phyloP scores from a whole-genome alignment of 2,329 filamentous ascomycete species.

The Pseudopithomyces chartarum region DNA sequence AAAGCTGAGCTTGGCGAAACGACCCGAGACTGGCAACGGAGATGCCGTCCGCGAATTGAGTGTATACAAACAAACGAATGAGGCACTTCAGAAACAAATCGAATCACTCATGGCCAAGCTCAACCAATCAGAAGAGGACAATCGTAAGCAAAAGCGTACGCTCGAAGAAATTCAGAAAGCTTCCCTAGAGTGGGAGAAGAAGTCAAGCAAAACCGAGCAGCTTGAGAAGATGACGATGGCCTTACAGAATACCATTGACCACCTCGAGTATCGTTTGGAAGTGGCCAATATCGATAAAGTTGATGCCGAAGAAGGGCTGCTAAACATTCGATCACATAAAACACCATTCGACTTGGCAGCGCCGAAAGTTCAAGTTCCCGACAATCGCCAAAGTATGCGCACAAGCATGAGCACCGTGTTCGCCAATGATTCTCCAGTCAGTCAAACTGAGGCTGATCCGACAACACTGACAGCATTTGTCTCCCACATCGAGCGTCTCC shows the following conservation, averaged over 20 bases:
- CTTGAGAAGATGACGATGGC: constrained; percentile 32
- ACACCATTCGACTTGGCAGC: constrained; percentile 30
- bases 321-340: constrained; percentile 33
- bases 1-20: constrained; percentile 41
- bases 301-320: constrained; percentile 47
- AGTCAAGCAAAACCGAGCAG: constrained; percentile 31
- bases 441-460: constrained; percentile 23
- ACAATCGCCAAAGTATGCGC: constrained; percentile 18
- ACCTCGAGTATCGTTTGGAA: constrained; percentile 47
- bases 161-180: constrained; percentile 40
- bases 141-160: constrained; percentile 33
- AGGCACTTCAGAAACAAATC: constrained; percentile 44
- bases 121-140: constrained; percentile 44
- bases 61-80: constrained; percentile 42
- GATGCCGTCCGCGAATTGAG: constrained; percentile 47
- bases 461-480: constrained; percentile 30
- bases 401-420: constrained; percentile 38
- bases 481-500: constrained; percentile 37
- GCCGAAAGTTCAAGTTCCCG: constrained; percentile 13
- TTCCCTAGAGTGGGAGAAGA: constrained; percentile 33
- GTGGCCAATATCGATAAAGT: constrained; percentile 48
- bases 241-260: constrained; percentile 44
- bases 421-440: constrained; percentile 25
- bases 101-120: constrained; percentile 47
- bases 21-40: constrained; percentile 38